Evolutionary conservation across 129 eudicot genomes (phyloP), one percentile per base, ranked within the genome.

Genomic region (Deinandra increscens): DNA sequence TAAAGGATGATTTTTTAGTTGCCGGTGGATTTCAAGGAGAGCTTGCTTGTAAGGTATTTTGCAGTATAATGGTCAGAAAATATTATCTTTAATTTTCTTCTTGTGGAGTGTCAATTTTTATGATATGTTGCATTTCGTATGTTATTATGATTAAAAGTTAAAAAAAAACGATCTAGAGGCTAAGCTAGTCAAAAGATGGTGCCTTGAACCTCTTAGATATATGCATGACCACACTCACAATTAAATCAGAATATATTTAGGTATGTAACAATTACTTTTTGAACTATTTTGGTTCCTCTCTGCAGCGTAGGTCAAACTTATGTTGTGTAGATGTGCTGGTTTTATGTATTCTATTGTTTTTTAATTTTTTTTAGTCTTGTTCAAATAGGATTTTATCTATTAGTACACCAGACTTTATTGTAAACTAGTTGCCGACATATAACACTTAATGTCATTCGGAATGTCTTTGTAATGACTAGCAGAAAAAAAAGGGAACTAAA

Each of bases 21-120:
- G 98, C 96, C 3, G 98, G 98, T 38, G 98, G 98, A 14, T 89
- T 89, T 65, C 95, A 86, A 42, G 98, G 98, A 64, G 98, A 93
- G 84, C 86, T 93, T 31, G 80, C 84, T 58, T 93, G 96, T 70
- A 93, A 93, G 96, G 98, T 93, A 64, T 61, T 44, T 49, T 14
- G 29, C 29, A 17, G 48, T 44, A 45, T 36, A 23, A 38, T 31
- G 60, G 31, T 63, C 10, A 17, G 29, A 31, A 29, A 2, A 49
- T 15, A 10, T 45, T 42, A 20, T 63, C 14, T 17, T 38, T 19
- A 6, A 1, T 23, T 49, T 15, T 49, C 22, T 49, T 49, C 26
- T 49, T 49, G 2, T 49, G 55, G 22, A 7, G 55, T 17, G 14
- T 23, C 26, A 48, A 18, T 58, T 1, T 42, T 42, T 9, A 42